phyloP scores from a whole-genome alignment of 805 yeast species.

The Cephaloascus fragrans region DNA sequence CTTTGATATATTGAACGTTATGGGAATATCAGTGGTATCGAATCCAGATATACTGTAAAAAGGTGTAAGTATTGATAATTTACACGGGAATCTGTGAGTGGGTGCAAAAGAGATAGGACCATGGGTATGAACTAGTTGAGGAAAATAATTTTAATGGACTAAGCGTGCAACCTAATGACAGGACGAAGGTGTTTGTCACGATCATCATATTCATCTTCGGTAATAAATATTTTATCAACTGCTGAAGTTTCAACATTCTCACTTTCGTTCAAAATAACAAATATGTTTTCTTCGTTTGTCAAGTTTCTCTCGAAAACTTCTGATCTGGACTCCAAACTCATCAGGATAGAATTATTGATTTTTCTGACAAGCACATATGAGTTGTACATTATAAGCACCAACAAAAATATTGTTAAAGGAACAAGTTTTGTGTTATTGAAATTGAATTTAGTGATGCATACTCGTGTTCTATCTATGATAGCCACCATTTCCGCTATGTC shows the following conservation, averaged over 20 bases:
- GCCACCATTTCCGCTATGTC: too few species aligned
- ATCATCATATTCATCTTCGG: neutral
- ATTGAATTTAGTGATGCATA: neutral
- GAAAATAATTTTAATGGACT: too few species aligned
- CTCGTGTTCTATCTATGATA: neutral
- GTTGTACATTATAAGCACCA: neutral
- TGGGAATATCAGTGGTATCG: too few species aligned
- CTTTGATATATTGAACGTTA: too few species aligned
- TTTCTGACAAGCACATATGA: neutral
- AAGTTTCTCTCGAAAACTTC: neutral
- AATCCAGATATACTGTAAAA: too few species aligned
- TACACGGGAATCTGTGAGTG: too few species aligned
- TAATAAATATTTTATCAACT: neutral
- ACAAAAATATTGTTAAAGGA: neutral
- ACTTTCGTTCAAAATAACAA: neutral
- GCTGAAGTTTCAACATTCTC: too few species aligned
- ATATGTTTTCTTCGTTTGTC: neutral
- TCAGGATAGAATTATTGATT: neutral
- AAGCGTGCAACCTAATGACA: neutral
- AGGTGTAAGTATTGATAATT: too few species aligned
- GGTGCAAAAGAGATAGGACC: too few species aligned
- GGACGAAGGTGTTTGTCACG: neutral
- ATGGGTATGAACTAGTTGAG: too few species aligned
- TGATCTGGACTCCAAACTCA: neutral
- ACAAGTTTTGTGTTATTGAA: neutral